Evolutionary conservation across 495 filamentous ascomycete species (phyloP), one percentile per base, ranked within the genome.

Genomic region (Oleoguttula mirabilis): DNA sequence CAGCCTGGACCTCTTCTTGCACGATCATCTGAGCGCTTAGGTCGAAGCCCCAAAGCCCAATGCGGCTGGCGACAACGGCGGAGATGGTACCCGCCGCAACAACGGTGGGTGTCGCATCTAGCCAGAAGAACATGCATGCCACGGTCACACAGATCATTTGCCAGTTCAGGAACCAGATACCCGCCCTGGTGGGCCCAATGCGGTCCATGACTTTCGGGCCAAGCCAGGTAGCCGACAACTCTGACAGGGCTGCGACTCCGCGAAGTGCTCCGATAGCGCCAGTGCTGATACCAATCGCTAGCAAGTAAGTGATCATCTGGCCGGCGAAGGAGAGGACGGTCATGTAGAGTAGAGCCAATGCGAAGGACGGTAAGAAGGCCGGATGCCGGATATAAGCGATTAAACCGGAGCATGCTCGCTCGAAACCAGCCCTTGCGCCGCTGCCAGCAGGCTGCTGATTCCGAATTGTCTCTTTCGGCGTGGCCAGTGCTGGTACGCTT

Each of bases 1-100:
- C 58, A 5, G 59, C 47, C 20, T 73, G 57, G 10, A 78, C 65
- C 40, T 70, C 67, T 15, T 79, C 76, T 54, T 84, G 80, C 0
- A 84, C 63, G 10, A 83, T 66, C 33, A 67, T 65, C 50, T 85
- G 80, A 6, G 64, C 72, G 21, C 66, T 73, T 1, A 85, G 60
- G 52, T 85, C 80, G 44, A 76, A 83, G 0, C 77, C 75, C 70
- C 80, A 76, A 0, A 85, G 62, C 0, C 80, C 80, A 4, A 81
- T 25, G 0, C 80, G 65, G 39, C 77, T 82, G 10, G 78, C 21
- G 0, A 69, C 66, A 0, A 75, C 69, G 0, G 70, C 74, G 3
- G 51, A 57, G 2, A 71, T 66, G 11, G 82, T 57, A 8, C 62
- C 64, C 0, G 48, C 55, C 0, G 68, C 69, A 1, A 71, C 62